Evolutionary conservation across 768 basidiomycete species (phyloP).

Genomic region (Mycena polygramma): DNA sequence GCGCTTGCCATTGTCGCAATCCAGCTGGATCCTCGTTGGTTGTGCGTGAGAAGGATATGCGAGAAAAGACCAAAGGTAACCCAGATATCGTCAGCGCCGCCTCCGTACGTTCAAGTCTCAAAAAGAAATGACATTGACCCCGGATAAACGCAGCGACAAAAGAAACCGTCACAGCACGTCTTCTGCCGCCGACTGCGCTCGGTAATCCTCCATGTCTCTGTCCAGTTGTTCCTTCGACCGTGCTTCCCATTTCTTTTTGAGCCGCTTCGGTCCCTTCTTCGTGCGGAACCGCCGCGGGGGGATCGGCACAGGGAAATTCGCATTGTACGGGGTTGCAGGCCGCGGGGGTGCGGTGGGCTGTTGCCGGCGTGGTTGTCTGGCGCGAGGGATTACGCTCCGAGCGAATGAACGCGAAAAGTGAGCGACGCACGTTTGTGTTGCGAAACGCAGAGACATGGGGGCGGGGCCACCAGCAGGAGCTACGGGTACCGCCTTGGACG

Average conservation of each 20-base stretch:
- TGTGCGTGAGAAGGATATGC: too few relatives aligned
- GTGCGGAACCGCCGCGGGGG: slow-evolving; percentile 59
- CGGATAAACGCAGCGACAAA: not conserved
- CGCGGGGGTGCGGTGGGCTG: slow-evolving; percentile 33
- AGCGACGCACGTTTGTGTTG: slow-evolving; percentile 38
- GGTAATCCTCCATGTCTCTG: slow-evolving; percentile 86
- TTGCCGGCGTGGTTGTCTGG: slow-evolving; percentile 32
- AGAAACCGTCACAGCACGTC: slow-evolving; percentile 10
- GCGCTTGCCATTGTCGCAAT: too few relatives aligned
- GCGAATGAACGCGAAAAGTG: slow-evolving; percentile 1
- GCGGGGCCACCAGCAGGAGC: slow-evolving; percentile 2
- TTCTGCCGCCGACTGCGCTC: slow-evolving; percentile 49
- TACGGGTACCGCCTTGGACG: slow-evolving; percentile 11
- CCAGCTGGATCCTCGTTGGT: too few relatives aligned
- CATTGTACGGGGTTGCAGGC: slow-evolving; percentile 42
- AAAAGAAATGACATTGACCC: slow-evolving; percentile 12
- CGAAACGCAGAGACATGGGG: slow-evolving; percentile 28
- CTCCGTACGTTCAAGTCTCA: not conserved
- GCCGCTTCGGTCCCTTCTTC: slow-evolving; percentile 82
- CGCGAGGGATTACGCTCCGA: slow-evolving; percentile 7
- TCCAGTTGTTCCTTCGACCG: slow-evolving; percentile 73
- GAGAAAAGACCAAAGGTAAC: too few relatives aligned
- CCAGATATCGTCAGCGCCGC: too few relatives aligned
- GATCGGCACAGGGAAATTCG: slow-evolving; percentile 40
- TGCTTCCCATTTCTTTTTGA: slow-evolving; percentile 65